A percentile compares a stretch with the other conserved stretches of the same genome.
Evolutionary conservation across 768 basidiomycete genomes (phyloP).

Genomic region (Mycena pura): DNA sequence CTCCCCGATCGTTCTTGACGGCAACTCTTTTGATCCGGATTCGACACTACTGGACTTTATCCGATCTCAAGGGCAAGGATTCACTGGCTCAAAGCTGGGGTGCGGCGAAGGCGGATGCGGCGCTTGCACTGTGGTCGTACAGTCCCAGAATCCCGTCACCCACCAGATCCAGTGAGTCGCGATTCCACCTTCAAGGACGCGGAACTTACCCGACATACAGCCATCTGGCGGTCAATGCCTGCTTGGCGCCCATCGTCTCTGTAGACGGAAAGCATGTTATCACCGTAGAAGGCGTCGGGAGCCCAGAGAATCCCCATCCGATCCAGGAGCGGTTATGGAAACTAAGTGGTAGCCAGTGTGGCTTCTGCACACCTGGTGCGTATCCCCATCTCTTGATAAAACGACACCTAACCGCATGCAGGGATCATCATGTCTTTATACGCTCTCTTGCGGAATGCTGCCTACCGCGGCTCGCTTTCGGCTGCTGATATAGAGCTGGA

Average conservation of each 20-base stretch:
- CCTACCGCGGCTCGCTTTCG: constrained; percentile 28
- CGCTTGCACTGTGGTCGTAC: constrained; percentile 27
- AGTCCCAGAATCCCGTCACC: constrained; percentile 17
- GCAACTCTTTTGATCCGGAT: constrained; percentile 28
- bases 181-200: not conserved
- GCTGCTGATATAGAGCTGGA: constrained; percentile 26
- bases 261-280: constrained; percentile 30
- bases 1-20: constrained; percentile 21
- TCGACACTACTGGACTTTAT: constrained; percentile 26
- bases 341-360: constrained; percentile 26
- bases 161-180: constrained; percentile 23
- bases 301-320: constrained; percentile 25
- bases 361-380: constrained; percentile 26
- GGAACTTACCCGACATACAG: constrained; percentile 1
- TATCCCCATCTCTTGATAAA: not conserved
- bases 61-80: constrained; percentile 27
- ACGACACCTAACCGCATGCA: not conserved
- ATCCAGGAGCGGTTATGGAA: constrained; percentile 27
- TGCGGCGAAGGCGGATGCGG: constrained; percentile 30
- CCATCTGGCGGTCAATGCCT: constrained; percentile 28
- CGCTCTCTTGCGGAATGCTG: constrained; percentile 26
- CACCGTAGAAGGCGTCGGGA: constrained; percentile 28
- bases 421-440: constrained; percentile 29
- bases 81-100: constrained; percentile 28
- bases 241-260: constrained; percentile 24